Evolutionary conservation across 352 stramenopile genomes (phyloP).

Genomic region (Pythium oligandrum): DNA sequence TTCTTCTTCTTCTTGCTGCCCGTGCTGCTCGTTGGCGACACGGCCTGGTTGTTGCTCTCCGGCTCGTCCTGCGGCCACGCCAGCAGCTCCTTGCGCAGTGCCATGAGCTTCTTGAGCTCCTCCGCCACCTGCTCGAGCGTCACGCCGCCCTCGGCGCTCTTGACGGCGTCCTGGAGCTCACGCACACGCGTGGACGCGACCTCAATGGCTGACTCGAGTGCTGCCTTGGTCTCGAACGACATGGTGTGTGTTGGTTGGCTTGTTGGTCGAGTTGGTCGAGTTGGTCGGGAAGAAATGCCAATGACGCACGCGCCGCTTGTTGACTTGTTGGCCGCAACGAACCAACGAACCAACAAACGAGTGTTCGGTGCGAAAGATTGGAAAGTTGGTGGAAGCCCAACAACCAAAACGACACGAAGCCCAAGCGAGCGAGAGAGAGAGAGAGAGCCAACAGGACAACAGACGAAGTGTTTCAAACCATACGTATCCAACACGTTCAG

Average conservation of each 20-base stretch:
- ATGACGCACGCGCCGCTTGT: too few species aligned
- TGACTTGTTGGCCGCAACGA: too few species aligned
- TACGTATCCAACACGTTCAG: too few species aligned
- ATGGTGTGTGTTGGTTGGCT: conserved; percentile 17
- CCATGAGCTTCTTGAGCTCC: conserved; percentile 57
- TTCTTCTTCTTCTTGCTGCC: conserved; percentile 26
- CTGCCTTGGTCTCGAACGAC: conserved; percentile 36
- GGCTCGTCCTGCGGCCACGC: conserved; percentile 29
- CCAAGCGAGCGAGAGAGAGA: too few species aligned
- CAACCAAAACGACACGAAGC: too few species aligned
- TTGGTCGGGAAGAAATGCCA: not conserved
- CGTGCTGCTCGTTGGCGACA: conserved; percentile 14
- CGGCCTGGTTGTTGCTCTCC: conserved; percentile 17
- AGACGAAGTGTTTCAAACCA: too few species aligned
- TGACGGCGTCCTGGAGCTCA: conserved; percentile 42
- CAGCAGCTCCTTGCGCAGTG: conserved; percentile 67
- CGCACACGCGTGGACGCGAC: conserved; percentile 45
- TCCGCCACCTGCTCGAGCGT: conserved; percentile 42
- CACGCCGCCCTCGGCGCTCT: conserved; percentile 34
- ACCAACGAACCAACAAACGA: conserved; percentile 1
- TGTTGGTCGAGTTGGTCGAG: conserved; percentile 1
- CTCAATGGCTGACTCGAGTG: conserved; percentile 55
- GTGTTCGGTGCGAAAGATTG: not conserved
- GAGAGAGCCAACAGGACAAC: too few species aligned
- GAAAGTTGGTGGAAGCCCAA: too few species aligned